Conservation (phyloP, 768 basidiomycete genomes). For the Sporobolomyces pararoseus region DNA sequence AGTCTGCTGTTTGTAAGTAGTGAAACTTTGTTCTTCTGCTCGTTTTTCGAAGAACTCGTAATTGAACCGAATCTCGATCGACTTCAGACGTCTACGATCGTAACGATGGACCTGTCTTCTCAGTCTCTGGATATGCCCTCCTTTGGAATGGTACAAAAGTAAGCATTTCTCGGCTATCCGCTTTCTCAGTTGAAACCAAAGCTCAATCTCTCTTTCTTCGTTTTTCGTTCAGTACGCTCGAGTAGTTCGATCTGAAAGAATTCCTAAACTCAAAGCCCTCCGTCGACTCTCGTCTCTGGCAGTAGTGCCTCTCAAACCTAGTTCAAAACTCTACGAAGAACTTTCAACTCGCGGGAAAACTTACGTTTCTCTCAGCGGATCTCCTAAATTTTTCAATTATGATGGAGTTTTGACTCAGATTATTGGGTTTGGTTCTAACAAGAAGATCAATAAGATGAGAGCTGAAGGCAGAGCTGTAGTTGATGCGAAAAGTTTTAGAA, state of each 20-base stretch:
- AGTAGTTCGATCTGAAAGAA: not conserved
- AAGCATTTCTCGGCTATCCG: conserved; percentile 45
- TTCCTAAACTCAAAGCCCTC: not conserved
- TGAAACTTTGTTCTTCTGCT: not conserved
- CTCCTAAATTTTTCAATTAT: conserved; percentile 61
- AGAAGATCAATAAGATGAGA: conserved; percentile 17
- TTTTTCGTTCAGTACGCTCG: not conserved
- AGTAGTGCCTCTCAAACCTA: conserved; percentile 59
- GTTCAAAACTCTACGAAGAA: conserved; percentile 53
- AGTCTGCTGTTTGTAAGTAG: conserved; percentile 1
- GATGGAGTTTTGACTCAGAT: conserved; percentile 56
- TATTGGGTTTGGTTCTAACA: not conserved
- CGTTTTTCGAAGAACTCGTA: too few relatives aligned
- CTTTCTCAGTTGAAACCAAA: not conserved
- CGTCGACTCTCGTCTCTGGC: conserved; percentile 55
- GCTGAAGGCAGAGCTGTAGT: not conserved
- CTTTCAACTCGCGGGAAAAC: conserved; percentile 58
- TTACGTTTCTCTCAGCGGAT: conserved; percentile 56
- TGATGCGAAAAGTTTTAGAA: not conserved
- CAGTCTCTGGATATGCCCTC: not conserved
- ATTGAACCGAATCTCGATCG: too few relatives aligned
- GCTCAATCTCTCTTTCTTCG: too few relatives aligned
- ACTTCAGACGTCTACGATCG: too few relatives aligned
- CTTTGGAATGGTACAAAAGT: conserved; percentile 18
- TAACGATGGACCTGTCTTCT: conserved; percentile 6